These are phyloP conservation scores for Xylaria sp. DNA, from an alignment of 2,329 filamentous ascomycete species.

Conservation along the genomic window DNA sequence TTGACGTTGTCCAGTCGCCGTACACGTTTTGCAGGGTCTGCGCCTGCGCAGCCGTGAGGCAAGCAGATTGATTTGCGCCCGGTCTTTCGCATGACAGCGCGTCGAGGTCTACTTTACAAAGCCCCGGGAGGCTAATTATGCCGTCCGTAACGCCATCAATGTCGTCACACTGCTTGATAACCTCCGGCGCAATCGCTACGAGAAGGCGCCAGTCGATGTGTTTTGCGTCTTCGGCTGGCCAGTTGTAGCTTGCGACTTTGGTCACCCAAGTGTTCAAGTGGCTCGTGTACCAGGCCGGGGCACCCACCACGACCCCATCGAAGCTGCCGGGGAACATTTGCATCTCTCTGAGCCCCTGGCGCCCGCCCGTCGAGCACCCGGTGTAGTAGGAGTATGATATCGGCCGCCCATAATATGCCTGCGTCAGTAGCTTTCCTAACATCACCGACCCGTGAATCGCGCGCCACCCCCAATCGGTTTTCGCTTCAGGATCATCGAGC, in stretches of 20 bases:
- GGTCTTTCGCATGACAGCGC: constrained; percentile 46
- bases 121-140: constrained; percentile 53
- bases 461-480: constrained; percentile 47
- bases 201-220: constrained; percentile 56
- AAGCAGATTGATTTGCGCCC: constrained; percentile 40
- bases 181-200: constrained; percentile 44
- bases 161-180: constrained; percentile 56
- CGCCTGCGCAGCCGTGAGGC: constrained; percentile 52
- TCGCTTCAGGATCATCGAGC: constrained; percentile 43
- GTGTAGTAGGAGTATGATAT: constrained; percentile 58
- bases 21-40: constrained; percentile 43
- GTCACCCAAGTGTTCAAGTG: constrained; percentile 52
- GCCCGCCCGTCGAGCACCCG: constrained; percentile 63
- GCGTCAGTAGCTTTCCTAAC: constrained; percentile 52
- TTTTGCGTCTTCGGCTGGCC: constrained; percentile 50
- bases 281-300: constrained; percentile 56
- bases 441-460: constrained; percentile 55
- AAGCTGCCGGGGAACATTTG: constrained; percentile 61
- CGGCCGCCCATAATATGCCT: constrained; percentile 53
- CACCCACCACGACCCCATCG: constrained; percentile 60
- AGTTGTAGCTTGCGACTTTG: constrained; percentile 53
- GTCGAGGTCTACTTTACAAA: constrained; percentile 52
- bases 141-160: constrained; percentile 56
- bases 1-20: constrained; percentile 34
- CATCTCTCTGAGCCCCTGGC: constrained; percentile 60